A percentile compares a stretch with the other conserved stretches of the same genome.
These are phyloP conservation scores for Neofusicoccum kwambonambiense DNA, from an alignment of 2,329 filamentous ascomycete genomes.

Conservation along the genomic window DNA sequence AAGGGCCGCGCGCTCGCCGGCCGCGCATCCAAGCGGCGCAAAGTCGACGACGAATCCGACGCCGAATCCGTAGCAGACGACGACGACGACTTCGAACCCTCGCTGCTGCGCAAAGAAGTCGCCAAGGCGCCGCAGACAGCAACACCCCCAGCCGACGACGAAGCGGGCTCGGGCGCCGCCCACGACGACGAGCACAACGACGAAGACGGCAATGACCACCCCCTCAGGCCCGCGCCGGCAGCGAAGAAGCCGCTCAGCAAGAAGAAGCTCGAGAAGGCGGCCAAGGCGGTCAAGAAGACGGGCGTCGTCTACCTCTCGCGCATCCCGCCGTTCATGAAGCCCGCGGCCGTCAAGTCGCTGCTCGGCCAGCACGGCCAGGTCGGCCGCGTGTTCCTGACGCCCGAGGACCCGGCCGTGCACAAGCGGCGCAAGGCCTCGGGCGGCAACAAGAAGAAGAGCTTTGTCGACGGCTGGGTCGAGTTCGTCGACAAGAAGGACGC, in stretches of 20 bases:
- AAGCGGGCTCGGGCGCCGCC: neutral
- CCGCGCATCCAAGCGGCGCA: slow-evolving; percentile 60
- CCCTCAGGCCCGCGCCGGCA: neutral
- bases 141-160: slow-evolving; percentile 24
- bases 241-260: slow-evolving; percentile 23
- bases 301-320: slow-evolving; percentile 82
- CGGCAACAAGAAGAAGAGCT: slow-evolving; percentile 81
- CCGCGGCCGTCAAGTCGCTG: slow-evolving; percentile 70
- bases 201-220: slow-evolving; percentile 14
- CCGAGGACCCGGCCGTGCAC: slow-evolving; percentile 68
- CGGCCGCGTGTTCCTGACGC: slow-evolving; percentile 75
- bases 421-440: slow-evolving; percentile 66
- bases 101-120: slow-evolving; percentile 8
- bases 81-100: slow-evolving; percentile 14
- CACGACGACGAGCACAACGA: slow-evolving; percentile 31
- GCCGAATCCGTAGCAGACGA: slow-evolving; percentile 23
- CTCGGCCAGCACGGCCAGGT: slow-evolving; percentile 73
- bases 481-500: slow-evolving; percentile 74
- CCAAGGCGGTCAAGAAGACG: slow-evolving; percentile 66
- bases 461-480: slow-evolving; percentile 83
- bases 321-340: slow-evolving; percentile 87
- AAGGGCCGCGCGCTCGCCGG: slow-evolving; percentile 58
- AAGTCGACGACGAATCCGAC: slow-evolving; percentile 46
- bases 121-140: neutral
- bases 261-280: slow-evolving; percentile 62